A percentile compares a stretch with the other conserved stretches of the same genome.
phyloP scores from a whole-genome alignment of 2,329 filamentous ascomycete genomes.

The Paecilomyces sp. region DNA sequence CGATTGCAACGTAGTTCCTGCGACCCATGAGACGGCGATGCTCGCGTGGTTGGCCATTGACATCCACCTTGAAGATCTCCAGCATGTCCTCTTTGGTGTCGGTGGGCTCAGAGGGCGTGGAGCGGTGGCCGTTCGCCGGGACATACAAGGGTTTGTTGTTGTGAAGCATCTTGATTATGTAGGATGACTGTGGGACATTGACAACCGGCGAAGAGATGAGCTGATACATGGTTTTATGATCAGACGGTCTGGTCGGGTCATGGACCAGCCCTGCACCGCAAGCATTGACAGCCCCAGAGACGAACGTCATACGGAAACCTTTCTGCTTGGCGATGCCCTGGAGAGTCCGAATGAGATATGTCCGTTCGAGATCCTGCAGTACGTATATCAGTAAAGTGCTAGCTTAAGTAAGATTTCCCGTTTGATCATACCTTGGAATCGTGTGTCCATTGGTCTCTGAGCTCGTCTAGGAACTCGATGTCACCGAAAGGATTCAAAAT shows the following conservation, averaged over 20 bases:
- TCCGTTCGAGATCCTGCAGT: slow-evolving; percentile 75
- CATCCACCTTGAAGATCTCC: slow-evolving; percentile 96
- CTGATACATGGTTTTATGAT: slow-evolving; percentile 99
- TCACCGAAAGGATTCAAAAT: slow-evolving; percentile 95
- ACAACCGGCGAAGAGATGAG: slow-evolving; percentile 90
- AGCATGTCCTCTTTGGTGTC: slow-evolving; percentile 99
- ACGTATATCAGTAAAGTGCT: not conserved
- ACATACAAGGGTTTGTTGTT: slow-evolving; percentile 89
- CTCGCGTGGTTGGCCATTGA: slow-evolving; percentile 73
- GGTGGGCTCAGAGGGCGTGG: slow-evolving; percentile 57
- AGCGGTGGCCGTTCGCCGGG: slow-evolving; percentile 74
- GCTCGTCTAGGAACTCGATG: slow-evolving; percentile 86
- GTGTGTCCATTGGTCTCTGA: slow-evolving; percentile 97
- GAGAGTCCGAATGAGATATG: slow-evolving; percentile 90
- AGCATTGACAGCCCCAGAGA: slow-evolving; percentile 83
- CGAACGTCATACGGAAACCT: slow-evolving; percentile 90
- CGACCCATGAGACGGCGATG: slow-evolving; percentile 88
- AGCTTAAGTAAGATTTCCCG: not conserved
- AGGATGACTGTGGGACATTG: slow-evolving; percentile 74
- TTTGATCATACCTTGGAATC: slow-evolving; percentile 66
- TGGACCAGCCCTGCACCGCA: slow-evolving; percentile 91
- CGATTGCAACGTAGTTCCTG: slow-evolving; percentile 84
- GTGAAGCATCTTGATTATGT: slow-evolving; percentile 91
- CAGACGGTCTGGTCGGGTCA: slow-evolving; percentile 80
- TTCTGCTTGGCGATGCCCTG: slow-evolving; percentile 95